Percentiles rank a stretch among this genome's conserved stretches.
Conservation (phyloP, 352 stramenopile species). For the Blastocystis sp. region DNA sequence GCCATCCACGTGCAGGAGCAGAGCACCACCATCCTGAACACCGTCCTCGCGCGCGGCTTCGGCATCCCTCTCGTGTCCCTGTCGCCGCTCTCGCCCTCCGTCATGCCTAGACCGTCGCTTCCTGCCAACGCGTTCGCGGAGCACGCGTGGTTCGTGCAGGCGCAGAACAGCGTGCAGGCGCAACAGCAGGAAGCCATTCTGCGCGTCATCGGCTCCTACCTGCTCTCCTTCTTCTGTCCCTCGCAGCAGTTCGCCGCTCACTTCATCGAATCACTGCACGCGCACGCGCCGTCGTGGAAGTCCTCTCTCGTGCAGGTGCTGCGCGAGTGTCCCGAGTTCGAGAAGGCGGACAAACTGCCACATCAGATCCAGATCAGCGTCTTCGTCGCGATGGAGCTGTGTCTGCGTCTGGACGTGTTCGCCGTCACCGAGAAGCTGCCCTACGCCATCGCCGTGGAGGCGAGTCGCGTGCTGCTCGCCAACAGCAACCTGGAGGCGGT, state of each 20-base stretch:
- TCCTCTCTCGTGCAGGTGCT: neutral
- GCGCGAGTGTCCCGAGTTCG: constrained; percentile 11
- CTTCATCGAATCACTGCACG: neutral
- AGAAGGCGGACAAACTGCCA: neutral
- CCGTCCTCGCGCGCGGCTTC: neutral
- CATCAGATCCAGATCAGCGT: constrained; percentile 12
- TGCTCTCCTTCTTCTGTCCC: neutral
- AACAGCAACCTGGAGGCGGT: neutral
- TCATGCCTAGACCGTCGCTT: neutral
- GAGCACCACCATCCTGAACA: neutral
- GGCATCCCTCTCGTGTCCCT: neutral
- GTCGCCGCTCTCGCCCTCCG: neutral
- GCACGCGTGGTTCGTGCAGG: neutral
- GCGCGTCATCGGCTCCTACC: neutral
- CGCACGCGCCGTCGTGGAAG: no score
- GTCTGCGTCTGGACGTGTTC: constrained; percentile 13
- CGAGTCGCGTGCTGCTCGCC: neutral
- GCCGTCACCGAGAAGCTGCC: constrained; percentile 2
- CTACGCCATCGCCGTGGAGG: neutral
- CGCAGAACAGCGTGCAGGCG: neutral
- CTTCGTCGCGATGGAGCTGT: constrained; percentile 25
- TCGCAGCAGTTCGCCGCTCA: neutral
- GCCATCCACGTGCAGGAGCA: neutral
- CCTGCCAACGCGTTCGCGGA: neutral
- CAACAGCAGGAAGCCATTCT: neutral